Evolutionary conservation across 495 filamentous ascomycete genomes (phyloP), one percentile per base, ranked within the genome.

Genomic region (Rhizodiscina lignyota): DNA sequence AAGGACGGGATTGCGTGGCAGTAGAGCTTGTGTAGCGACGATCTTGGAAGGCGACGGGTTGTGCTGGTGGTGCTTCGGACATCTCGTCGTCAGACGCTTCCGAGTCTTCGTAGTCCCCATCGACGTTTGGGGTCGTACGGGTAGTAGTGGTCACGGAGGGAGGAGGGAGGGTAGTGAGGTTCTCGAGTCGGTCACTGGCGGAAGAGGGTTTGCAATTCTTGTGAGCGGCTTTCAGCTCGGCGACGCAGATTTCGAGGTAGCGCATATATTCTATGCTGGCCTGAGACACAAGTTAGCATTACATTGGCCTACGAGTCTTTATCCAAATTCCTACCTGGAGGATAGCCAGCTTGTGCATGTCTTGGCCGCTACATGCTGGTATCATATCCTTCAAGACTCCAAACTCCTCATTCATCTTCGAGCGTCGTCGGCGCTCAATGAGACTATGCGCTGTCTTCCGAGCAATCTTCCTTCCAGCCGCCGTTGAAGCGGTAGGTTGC

Each of bases 331-430:
- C 37, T 56, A 89, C 89, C 74, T 94, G 84, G 32, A 97, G 63
- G 42, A 97, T 94, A 2, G 84, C 85, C 32, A 97, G 66, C 62
- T 97, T 97, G 58, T 97, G 89, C 89, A 97, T 97, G 49, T 94
- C 85, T 40, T 82, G 77, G 15, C 84, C 83, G 5, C 60, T 61
- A 49, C 89, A 96, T 1, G 89, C 91, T 1, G 91, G 91, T 44
- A 97, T 92, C 79, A 97, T 80, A 50, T 79, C 72, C 60, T 94
- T 96, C 39, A 97, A 60, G 12, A 89, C 79, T 1, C 71, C 77
- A 60, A 97, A 97, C 56, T 96, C 89, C 49, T 96, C 89, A 47
- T 97, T 97, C 89, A 97, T 97, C 64, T 96, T 97, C 4, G 82
- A 92, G 33, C 89, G 66, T 43, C 89, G 63, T 32, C 91, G 61